Evolutionary conservation across 305 asterid genomes (phyloP).

Genomic region (Ajuga reptans): DNA sequence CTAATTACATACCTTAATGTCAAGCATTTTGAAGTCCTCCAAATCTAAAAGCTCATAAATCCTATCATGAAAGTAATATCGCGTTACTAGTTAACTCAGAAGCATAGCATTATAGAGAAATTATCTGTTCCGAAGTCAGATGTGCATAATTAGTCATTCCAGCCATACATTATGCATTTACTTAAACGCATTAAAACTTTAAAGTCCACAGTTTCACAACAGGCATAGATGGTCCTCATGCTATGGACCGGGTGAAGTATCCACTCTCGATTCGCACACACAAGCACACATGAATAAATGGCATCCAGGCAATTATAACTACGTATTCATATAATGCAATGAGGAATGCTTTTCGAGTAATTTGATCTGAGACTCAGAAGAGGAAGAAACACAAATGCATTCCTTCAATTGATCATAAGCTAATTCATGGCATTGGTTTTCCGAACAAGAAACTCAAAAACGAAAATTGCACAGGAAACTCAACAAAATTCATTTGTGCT

Average conservation of each 20-base stretch:
- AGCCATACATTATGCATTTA: background rate
- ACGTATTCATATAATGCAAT: background rate
- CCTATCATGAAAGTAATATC: background rate
- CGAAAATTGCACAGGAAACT: background rate
- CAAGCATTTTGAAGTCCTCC: background rate
- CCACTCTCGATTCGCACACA: no score
- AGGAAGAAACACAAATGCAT: background rate
- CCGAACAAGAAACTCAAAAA: background rate
- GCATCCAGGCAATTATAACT: background rate
- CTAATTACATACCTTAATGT: background rate
- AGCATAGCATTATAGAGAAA: background rate
- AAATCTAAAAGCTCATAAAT: background rate
- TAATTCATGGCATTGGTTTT: background rate
- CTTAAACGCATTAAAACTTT: background rate
- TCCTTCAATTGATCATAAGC: background rate
- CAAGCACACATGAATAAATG: background rate
- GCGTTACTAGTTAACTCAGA: background rate
- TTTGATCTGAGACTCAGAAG: background rate
- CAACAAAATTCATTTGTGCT: no score
- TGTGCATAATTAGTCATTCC: background rate
- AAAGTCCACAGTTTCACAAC: background rate
- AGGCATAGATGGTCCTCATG: no score
- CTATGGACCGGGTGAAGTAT: no score
- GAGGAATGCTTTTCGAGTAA: background rate
- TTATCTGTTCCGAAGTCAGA: background rate